Base-by-base conservation (phyloP, 441 rosid genomes). In the Raphanus hybrid region DNA sequence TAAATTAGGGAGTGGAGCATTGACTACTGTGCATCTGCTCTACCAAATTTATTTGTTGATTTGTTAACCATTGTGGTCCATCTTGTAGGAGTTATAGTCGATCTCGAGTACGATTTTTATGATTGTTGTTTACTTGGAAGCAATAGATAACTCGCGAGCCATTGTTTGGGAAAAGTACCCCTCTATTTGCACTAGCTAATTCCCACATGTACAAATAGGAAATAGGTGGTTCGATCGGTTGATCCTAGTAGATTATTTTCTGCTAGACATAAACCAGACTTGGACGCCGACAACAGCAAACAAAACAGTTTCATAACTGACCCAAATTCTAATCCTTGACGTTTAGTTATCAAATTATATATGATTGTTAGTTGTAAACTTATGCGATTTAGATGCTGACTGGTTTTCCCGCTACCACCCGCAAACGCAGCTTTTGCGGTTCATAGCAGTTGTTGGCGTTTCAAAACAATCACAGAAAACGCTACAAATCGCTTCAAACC, bases 1-100 rank as follows among this genome's bases (percentile, higher is more conserved):
- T 75, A 58, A 41, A 71, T 77, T 64, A 5, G 10, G 77, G 75
- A 82, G 48, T 67, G 76, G 76, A 77, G 72, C 80, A 65, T 77
- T 65, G 76, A 77, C 80, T 65, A 54, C 68, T 65, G 75, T 70
- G 66, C 71, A 70, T 55, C 65, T 70, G 59, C 75, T 71, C 76
- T 65, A 77, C 72, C 71, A 43, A 77, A 64, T 64, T 18, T 41
- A 57, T 70, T 70, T 52, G 66, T 77, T 70, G 71, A 70, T 62
- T 54, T 5, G 27, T 62, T 63, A 62, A 18, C 62, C 69, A 68
- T 26, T 54, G 73, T 75, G 78, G 73, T 70, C 80, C 80, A 76
- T 70, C 59, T 76, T 70, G 64, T 15, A 50, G 3, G 52, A 23
- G 26, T 39, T 70, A 39, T 69, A 6, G 61, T 32, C 35, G 8